Evolutionary conservation across 176 grass and related monocot genomes (phyloP).

Genomic region (Themeda triandra): DNA sequence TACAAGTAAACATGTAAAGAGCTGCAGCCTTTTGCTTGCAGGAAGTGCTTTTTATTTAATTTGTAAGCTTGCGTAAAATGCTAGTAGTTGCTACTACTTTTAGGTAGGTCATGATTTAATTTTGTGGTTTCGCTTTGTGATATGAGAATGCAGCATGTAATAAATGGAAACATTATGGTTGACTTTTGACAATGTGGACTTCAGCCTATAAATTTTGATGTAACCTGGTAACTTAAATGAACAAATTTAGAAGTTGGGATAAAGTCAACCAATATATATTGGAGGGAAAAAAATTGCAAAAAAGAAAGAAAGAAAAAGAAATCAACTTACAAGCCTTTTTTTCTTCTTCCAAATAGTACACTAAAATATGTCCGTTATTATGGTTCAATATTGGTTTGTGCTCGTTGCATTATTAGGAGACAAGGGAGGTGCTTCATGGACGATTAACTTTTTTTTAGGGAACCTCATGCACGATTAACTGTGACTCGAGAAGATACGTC

Average conservation of each 20-base stretch:
- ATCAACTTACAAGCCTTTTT: background rate
- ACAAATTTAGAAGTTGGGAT: background rate
- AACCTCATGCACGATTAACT: background rate
- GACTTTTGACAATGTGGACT: background rate
- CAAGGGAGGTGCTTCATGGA: background rate
- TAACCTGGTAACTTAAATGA: too few species aligned
- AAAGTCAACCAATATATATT: background rate
- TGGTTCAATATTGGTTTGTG: background rate
- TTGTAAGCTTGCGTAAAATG: slow-evolving; percentile 8
- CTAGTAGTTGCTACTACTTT: background rate
- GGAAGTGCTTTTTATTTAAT: slow-evolving; percentile 34
- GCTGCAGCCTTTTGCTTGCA: slow-evolving; percentile 38
- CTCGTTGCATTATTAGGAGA: background rate
- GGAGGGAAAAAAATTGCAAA: background rate
- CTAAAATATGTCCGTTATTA: background rate
- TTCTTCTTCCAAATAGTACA: background rate
- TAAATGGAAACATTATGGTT: slow-evolving; percentile 24
- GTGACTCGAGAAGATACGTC: background rate
- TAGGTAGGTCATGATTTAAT: background rate
- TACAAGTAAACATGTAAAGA: slow-evolving; percentile 36
- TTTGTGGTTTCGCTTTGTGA: slow-evolving; percentile 34
- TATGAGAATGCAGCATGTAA: slow-evolving; percentile 21
- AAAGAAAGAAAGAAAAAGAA: too few species aligned
- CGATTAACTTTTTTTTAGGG: background rate
- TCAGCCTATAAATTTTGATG: background rate